A percentile compares a stretch with the other conserved stretches of the same genome.
Conservation (phyloP, 257 asterid species). For the Sherardia arvensis region DNA sequence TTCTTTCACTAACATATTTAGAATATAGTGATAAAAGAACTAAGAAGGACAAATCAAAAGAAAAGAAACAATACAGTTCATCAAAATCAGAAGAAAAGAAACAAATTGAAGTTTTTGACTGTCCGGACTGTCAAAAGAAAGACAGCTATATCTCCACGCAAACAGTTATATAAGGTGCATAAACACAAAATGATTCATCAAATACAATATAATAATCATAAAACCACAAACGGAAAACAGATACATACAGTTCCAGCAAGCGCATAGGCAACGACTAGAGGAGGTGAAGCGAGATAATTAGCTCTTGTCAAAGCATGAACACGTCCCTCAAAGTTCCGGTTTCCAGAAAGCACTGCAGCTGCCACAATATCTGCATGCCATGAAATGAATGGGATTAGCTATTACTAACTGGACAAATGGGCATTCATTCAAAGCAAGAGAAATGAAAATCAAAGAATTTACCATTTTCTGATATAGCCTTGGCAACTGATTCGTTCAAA, state of each 20-base stretch:
- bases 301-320: slow-evolving; percentile 93
- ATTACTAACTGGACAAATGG: not conserved
- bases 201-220: not conserved
- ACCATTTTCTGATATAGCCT: slow-evolving; percentile 89
- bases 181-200: not conserved
- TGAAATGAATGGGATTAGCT: slow-evolving; percentile 7
- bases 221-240: not conserved
- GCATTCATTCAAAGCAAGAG: not conserved
- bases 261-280: slow-evolving; percentile 94
- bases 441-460: not conserved
- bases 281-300: slow-evolving; percentile 97
- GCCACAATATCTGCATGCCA: slow-evolving; percentile 72
- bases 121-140: not conserved
- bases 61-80: not conserved
- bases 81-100: not conserved
- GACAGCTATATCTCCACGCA: not conserved
- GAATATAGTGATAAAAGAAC: not conserved
- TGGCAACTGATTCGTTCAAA: slow-evolving; percentile 70
- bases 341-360: slow-evolving; percentile 95
- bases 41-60: not conserved
- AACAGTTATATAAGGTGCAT: not conserved
- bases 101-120: not conserved
- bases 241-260: slow-evolving; percentile 92
- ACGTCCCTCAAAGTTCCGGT: slow-evolving; percentile 95
- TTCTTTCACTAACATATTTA: not conserved